Base-by-base conservation (phyloP, 2,329 filamentous ascomycete species). In the Epicoccum sorghinum region DNA sequence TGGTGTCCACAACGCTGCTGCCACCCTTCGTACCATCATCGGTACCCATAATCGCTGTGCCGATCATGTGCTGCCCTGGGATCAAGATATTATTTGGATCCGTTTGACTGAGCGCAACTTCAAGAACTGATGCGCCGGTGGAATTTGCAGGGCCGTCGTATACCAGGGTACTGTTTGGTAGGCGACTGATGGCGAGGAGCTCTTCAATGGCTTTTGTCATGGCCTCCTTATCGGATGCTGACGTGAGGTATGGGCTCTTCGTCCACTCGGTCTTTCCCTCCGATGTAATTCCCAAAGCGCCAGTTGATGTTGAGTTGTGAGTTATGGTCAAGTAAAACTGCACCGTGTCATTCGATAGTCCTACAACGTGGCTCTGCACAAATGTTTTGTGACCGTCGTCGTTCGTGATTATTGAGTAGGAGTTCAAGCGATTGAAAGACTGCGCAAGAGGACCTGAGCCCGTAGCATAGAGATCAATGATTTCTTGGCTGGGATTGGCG, bases 1-100 rank as follows among this genome's bases (percentile, higher is more conserved):
- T 78, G 9, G 79, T 69, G 61, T 89, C 86, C 1, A 89, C 86
- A 2, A 89, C 86, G 1, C 84, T 77, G 6, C 77, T 80, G 13
- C 86, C 85, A 27, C 41, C 41, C 29, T 48, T 48, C 7, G 46
- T 48, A 18, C 46, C 46, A 42, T 84, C 81, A 51, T 84, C 80
- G 0, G 74, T 76, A 10, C 86, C 86, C 61, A 89, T 79, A 70
- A 59, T 65, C 25, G 65, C 60, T 3, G 63, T 66, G 14, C 65
- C 79, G 32, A 75, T 70, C 64, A 70, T 77, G 56, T 78, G 76
- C 30, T 69, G 47, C 18, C 67, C 67, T 7, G 37, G 18, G 4
- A 41, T 48, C 13, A 41, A 4, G 0, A 22, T 27, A 3, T 25
- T 40, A 9, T 40, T 27, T 8, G 38, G 18, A 40, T 40, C 38